Conservation (phyloP, 441 rosid genomes). For the Hura crepitans region DNA sequence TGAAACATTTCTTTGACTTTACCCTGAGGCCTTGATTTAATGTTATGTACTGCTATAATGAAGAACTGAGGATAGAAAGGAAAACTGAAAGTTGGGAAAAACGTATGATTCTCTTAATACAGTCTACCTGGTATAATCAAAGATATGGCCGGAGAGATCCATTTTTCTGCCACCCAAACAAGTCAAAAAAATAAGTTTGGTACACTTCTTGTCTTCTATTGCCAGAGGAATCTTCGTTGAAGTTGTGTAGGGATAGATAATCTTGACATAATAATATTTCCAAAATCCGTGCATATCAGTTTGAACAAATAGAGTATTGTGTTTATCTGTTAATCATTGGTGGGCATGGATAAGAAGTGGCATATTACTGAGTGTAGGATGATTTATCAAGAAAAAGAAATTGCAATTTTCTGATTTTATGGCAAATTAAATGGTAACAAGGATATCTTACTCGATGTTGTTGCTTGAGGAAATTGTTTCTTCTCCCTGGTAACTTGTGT, state of each 20-base stretch:
- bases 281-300: not conserved
- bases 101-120: not conserved
- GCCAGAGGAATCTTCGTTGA: not conserved
- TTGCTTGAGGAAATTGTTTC: not conserved
- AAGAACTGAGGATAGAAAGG: not conserved
- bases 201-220: not conserved
- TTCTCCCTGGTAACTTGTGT: conserved; percentile 2
- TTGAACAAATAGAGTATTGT: not conserved
- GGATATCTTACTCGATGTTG: not conserved
- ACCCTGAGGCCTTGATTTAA: not conserved
- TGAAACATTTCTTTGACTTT: conserved; percentile 3
- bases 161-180: not conserved
- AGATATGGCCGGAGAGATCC: conserved; percentile 3
- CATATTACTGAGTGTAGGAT: not conserved
- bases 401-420: not conserved
- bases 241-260: not conserved
- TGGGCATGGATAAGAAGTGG: not conserved
- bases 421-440: conserved; percentile 2
- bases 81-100: not conserved
- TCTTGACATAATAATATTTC: conserved; percentile 5
- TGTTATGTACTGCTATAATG: conserved; percentile 3
- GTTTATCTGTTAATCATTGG: not conserved
- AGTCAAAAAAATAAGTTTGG: not conserved
- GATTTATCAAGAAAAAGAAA: not conserved
- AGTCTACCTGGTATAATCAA: not conserved